Conservation (phyloP, 2,329 filamentous ascomycete genomes). For the Trichoderma arundinaceum region DNA sequence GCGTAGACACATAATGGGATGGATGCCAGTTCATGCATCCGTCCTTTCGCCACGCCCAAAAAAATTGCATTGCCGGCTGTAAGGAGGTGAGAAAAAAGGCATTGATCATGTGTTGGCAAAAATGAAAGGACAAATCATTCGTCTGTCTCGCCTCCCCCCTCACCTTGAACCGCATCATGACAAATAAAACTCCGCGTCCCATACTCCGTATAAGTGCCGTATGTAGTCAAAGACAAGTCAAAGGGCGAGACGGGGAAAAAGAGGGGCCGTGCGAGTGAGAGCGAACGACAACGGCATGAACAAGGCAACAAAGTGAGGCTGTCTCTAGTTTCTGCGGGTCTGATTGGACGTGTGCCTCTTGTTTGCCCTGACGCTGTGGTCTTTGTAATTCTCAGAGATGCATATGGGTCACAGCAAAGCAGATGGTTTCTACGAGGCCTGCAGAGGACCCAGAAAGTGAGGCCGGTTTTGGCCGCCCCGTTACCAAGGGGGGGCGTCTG, state of each 20-base stretch:
- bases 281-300: not conserved
- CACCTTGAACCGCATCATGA: not conserved
- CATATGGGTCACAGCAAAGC: slow-evolving; percentile 2
- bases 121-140: too few relatives aligned
- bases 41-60: too few relatives aligned
- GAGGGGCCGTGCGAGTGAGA: slow-evolving; percentile 4
- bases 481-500: not conserved
- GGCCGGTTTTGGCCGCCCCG: too few relatives aligned
- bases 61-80: too few relatives aligned
- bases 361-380: slow-evolving; percentile 8
- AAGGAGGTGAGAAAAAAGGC: too few relatives aligned
- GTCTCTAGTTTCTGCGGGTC: not conserved
- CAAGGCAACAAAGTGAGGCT: slow-evolving; percentile 20
- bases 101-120: too few relatives aligned
- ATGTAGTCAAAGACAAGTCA: slow-evolving; percentile 1
- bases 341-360: slow-evolving; percentile 2
- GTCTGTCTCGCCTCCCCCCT: too few relatives aligned
- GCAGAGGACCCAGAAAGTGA: not conserved
- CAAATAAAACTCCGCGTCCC: not conserved
- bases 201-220: too few relatives aligned
- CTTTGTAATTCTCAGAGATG: not conserved
- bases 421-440: not conserved
- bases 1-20: too few relatives aligned
- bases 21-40: too few relatives aligned
- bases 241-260: not conserved